Percentiles rank a stretch among this genome's conserved stretches.
phyloP scores from a whole-genome alignment of 2,329 filamentous ascomycete genomes.

The Beauveria varroae region DNA sequence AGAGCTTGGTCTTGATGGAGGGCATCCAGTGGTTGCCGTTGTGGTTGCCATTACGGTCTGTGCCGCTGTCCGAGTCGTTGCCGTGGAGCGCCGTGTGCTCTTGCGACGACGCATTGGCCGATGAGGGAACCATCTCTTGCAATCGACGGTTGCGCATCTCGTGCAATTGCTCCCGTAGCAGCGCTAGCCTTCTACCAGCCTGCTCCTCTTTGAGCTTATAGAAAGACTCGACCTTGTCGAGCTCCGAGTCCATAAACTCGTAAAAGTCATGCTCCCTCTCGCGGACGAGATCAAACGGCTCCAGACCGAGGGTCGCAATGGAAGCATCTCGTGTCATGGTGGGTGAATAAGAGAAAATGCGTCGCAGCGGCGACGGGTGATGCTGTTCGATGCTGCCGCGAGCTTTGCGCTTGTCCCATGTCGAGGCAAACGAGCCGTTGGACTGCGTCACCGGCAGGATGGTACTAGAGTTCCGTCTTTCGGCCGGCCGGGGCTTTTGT shows the following conservation, averaged over 20 bases:
- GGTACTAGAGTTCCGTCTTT: background rate
- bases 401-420: background rate
- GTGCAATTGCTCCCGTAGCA: conserved; percentile 78
- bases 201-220: conserved; percentile 85
- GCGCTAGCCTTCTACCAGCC: conserved; percentile 61
- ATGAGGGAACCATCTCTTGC: conserved; percentile 41
- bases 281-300: conserved; percentile 55
- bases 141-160: conserved; percentile 83
- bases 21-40: conserved; percentile 34
- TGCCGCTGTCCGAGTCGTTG: conserved; percentile 18
- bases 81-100: conserved; percentile 29
- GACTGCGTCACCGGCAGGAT: conserved; percentile 2
- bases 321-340: conserved; percentile 17
- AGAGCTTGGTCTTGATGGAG: conserved; percentile 46
- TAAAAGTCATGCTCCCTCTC: conserved; percentile 79
- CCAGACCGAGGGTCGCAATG: conserved; percentile 29
- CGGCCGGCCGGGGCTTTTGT: background rate
- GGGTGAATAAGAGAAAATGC: conserved; percentile 27
- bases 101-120: background rate
- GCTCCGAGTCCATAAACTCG: conserved; percentile 70
- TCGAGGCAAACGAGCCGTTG: background rate
- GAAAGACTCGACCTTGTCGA: conserved; percentile 88
- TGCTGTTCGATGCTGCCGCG: conserved; percentile 17
- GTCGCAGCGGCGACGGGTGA: conserved; percentile 25
- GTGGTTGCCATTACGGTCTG: background rate